Conservation (phyloP, 106 monocot genomes). For the Amphibolis antarctica region DNA sequence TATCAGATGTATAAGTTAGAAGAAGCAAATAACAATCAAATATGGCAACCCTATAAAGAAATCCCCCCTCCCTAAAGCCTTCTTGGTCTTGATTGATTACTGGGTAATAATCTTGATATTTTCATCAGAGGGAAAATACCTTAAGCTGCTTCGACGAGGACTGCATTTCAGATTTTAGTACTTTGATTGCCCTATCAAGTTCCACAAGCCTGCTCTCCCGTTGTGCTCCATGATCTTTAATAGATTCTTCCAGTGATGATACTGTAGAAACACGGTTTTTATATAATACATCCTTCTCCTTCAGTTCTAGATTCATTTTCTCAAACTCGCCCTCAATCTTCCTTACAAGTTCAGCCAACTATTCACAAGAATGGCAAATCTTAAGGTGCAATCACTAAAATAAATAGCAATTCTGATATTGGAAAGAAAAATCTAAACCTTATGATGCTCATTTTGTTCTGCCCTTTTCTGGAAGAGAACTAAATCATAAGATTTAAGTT, state of each 20-base stretch:
- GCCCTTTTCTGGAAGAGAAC: constrained; percentile 82
- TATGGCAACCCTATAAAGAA: too few species aligned
- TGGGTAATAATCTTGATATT: not conserved
- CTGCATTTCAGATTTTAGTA: constrained; percentile 63
- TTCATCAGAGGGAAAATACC: constrained; percentile 24
- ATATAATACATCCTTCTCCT: constrained; percentile 48
- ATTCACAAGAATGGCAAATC: not conserved
- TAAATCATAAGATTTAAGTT: constrained; percentile 89
- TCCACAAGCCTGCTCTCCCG: constrained; percentile 65
- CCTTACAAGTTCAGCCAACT: constrained; percentile 74
- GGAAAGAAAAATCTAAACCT: constrained; percentile 35
- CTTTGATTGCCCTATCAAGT: constrained; percentile 68
- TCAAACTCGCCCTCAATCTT: constrained; percentile 72
- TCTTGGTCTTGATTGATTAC: not conserved
- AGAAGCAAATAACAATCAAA: too few species aligned
- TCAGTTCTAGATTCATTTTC: constrained; percentile 31
- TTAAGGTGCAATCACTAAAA: not conserved
- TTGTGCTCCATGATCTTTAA: constrained; percentile 52
- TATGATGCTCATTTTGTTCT: constrained; percentile 95
- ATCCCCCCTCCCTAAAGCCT: too few species aligned
- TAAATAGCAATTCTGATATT: not conserved
- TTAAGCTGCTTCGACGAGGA: constrained; percentile 64
- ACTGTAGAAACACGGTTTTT: constrained; percentile 46
- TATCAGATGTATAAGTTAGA: too few species aligned
- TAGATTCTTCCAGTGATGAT: constrained; percentile 53